Conservation (phyloP, 345 rosid species). For the Viola odorata region DNA sequence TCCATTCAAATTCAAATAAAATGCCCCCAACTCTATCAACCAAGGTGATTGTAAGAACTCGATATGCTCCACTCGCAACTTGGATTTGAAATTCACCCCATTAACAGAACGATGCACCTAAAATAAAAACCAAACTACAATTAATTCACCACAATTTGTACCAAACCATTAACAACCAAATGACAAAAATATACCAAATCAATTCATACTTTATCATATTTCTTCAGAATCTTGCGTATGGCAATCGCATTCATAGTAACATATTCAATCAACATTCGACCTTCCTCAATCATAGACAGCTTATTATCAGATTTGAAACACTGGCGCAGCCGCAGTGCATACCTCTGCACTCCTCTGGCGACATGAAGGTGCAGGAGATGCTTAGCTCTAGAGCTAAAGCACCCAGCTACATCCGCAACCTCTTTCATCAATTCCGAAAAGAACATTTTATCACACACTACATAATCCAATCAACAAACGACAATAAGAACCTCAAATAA, state of each 20-base stretch:
- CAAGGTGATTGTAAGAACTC: constrained; percentile 95
- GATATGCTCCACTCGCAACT: constrained; percentile 73
- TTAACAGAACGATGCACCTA: constrained; percentile 78
- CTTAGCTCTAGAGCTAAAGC: constrained; percentile 69
- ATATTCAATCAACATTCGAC: constrained; percentile 69
- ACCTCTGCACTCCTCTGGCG: constrained; percentile 67
- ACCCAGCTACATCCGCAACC: constrained; percentile 74
- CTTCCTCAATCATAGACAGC: constrained; percentile 58
- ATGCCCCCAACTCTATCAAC: constrained; percentile 91
- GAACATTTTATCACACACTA: constrained; percentile 82
- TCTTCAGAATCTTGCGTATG: constrained; percentile 82
- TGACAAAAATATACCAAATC: background rate
- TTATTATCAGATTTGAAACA: constrained; percentile 63
- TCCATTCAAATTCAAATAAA: constrained; percentile 59
- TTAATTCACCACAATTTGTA: background rate
- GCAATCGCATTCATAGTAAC: constrained; percentile 83
- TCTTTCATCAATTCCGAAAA: constrained; percentile 80
- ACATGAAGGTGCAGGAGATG: constrained; percentile 78
- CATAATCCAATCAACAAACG: constrained; percentile 4
- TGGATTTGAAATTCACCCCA: constrained; percentile 74
- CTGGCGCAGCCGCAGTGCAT: constrained; percentile 38
- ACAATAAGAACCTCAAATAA: background rate
- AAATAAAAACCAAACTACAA: constrained; percentile 5
- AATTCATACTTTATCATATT: constrained; percentile 73
- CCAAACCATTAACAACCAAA: background rate